These are phyloP conservation scores for Ceratocystis harringtonii DNA, from an alignment of 2,329 filamentous ascomycete species.

Conservation along the genomic window DNA sequence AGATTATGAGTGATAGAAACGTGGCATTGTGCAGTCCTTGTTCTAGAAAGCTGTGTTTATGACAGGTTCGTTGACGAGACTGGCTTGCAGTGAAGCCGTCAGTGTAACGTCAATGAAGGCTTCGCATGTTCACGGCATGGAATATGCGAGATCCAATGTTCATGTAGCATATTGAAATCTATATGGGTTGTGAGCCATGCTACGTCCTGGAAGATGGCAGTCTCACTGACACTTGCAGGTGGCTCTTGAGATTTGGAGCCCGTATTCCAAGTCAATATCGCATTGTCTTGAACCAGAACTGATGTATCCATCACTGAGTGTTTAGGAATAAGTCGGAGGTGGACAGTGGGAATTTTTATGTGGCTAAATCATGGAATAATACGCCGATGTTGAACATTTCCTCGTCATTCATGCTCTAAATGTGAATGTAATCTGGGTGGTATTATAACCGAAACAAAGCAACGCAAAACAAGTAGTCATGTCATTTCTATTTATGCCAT, in stretches of 20 bases:
- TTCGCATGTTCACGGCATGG: background rate
- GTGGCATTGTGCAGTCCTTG: background rate
- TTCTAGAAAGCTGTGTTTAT: background rate
- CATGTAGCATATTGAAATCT: background rate
- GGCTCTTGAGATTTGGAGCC: too few species aligned
- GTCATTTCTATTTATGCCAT: slow-evolving; percentile 32
- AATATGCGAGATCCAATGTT: background rate
- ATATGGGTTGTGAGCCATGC: background rate
- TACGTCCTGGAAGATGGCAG: background rate
- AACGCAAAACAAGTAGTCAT: slow-evolving; percentile 12
- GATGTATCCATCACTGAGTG: too few species aligned
- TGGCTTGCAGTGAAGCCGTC: background rate
- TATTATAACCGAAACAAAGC: slow-evolving; percentile 7
- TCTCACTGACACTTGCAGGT: too few species aligned
- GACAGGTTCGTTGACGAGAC: background rate
- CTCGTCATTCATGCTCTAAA: background rate
- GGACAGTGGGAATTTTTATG: background rate
- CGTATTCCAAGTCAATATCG: too few species aligned
- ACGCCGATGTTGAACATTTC: background rate
- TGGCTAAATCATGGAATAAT: background rate
- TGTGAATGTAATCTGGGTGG: background rate
- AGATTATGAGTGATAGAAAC: background rate
- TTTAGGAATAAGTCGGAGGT: too few species aligned
- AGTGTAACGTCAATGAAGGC: background rate
- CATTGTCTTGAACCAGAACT: too few species aligned